Conservation (phyloP, 2,329 filamentous ascomycete species). For the Chaetothyriales sp. region DNA sequence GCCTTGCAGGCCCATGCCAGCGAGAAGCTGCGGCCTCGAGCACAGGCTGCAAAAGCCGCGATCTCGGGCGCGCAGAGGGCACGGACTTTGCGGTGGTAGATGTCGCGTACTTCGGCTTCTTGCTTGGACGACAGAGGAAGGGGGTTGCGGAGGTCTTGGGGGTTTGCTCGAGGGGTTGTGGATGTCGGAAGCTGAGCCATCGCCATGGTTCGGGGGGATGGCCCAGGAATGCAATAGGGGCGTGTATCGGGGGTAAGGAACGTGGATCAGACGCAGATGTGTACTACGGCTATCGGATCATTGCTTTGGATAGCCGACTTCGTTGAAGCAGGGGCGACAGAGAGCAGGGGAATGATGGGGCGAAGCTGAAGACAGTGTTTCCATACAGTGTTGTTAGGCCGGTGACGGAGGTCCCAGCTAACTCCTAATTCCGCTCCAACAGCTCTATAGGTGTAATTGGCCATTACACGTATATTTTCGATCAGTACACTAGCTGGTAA, state of each 20-base stretch:
- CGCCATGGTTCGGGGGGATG: constrained; percentile 3
- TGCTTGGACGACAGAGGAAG: constrained; percentile 68
- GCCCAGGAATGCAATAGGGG: no score
- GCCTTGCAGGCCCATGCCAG: constrained; percentile 74
- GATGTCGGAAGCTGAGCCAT: constrained; percentile 9
- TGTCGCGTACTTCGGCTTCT: constrained; percentile 64
- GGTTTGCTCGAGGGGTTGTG: constrained; percentile 1
- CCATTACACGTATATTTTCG: no score
- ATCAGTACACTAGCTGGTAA: no score
- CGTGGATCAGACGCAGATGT: neutral
- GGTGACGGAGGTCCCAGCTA: no score
- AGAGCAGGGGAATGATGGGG: neutral
- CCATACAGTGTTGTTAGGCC: no score
- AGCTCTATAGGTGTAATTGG: no score
- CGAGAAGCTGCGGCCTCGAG: constrained; percentile 68
- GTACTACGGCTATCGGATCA: neutral
- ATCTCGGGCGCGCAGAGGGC: constrained; percentile 62
- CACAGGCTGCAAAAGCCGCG: constrained; percentile 85
- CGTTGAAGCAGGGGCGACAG: neutral
- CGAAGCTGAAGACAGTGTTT: neutral
- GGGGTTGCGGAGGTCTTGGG: constrained; percentile 47
- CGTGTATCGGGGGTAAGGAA: neutral
- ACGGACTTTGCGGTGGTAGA: constrained; percentile 68
- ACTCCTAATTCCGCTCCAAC: no score
- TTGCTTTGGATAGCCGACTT: neutral